Conservation (phyloP, 2,329 filamentous ascomycete species). For the Huntiella savannae region DNA sequence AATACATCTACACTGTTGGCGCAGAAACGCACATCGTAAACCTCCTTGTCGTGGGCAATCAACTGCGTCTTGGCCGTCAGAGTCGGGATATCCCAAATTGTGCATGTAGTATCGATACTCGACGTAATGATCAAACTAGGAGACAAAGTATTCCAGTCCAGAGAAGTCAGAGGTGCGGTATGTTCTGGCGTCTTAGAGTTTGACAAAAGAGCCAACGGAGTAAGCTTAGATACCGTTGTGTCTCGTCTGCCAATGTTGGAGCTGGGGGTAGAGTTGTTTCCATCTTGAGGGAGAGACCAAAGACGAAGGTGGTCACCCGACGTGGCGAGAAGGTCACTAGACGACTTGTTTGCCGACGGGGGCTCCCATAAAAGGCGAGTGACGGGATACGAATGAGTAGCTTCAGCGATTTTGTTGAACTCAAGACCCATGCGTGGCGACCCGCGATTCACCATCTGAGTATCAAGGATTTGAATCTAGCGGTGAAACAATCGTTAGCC, state of each 20-base stretch:
- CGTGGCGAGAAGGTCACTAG: conserved; percentile 83
- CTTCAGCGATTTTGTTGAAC: conserved; percentile 85
- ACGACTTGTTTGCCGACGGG: conserved; percentile 83
- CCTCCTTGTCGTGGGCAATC: conserved; percentile 97
- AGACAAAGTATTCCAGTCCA: conserved; percentile 96
- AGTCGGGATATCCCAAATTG: conserved; percentile 97
- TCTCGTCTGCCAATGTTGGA: conserved; percentile 46
- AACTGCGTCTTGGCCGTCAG: conserved; percentile 94
- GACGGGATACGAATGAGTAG: conserved; percentile 93
- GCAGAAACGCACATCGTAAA: conserved; percentile 96
- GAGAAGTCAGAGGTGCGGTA: conserved; percentile 82
- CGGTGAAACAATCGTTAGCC: conserved; percentile 8
- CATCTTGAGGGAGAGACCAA: conserved; percentile 71
- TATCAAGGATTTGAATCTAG: conserved; percentile 93
- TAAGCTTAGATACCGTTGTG: conserved; percentile 55
- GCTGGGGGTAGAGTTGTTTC: conserved; percentile 50
- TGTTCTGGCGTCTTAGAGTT: conserved; percentile 98
- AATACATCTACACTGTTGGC: conserved; percentile 98
- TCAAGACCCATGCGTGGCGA: conserved; percentile 61
- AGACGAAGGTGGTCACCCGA: conserved; percentile 85
- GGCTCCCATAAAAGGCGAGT: conserved; percentile 93
- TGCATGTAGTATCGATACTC: conserved; percentile 97
- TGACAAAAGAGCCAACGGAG: conserved; percentile 76
- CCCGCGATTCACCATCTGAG: conserved; percentile 55
- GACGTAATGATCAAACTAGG: conserved; percentile 96